phyloP scores from a whole-genome alignment of 1,284 basidiomycete species.

The Testicularia cyperi region DNA sequence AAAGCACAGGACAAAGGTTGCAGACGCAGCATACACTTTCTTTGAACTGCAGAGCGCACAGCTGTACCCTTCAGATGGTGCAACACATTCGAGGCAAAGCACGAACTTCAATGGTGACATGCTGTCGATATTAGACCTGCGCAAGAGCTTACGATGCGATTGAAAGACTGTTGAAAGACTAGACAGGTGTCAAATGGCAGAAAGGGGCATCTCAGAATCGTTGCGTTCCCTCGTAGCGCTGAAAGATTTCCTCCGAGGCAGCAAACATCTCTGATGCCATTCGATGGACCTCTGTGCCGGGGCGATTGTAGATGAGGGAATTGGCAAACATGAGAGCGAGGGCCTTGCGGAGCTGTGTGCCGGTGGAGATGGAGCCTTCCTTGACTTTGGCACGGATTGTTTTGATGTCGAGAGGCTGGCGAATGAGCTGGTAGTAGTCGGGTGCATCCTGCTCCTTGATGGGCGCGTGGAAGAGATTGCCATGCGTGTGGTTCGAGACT shows the following conservation, averaged over 20 bases:
- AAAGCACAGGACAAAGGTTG: no score
- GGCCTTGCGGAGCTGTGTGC: slow-evolving; percentile 38
- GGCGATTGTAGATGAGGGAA: slow-evolving; percentile 52
- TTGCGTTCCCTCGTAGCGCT: slow-evolving; percentile 37
- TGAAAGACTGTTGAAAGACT: no score
- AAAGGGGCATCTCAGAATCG: no score
- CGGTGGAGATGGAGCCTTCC: slow-evolving; percentile 41
- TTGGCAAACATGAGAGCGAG: slow-evolving; percentile 57
- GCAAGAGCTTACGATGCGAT: no score
- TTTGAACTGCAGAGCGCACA: no score
- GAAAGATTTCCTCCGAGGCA: slow-evolving; percentile 47
- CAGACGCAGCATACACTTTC: no score
- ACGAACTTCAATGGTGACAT: no score
- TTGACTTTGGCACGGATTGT: slow-evolving; percentile 53
- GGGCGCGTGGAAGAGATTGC: slow-evolving; percentile 54
- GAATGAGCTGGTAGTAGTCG: slow-evolving; percentile 52
- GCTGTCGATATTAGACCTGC: no score
- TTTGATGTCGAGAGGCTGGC: slow-evolving; percentile 53
- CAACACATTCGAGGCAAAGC: no score
- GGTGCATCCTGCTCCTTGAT: slow-evolving; percentile 58
- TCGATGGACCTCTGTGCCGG: slow-evolving; percentile 53
- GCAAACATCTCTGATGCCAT: slow-evolving; percentile 57
- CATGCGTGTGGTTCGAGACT: slow-evolving; percentile 56
- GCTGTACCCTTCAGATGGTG: no score
- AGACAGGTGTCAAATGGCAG: no score